Percentiles rank a stretch among this genome's conserved stretches.
phyloP scores from a whole-genome alignment of 768 basidiomycete genomes.

The Mycena sanguinolenta region DNA sequence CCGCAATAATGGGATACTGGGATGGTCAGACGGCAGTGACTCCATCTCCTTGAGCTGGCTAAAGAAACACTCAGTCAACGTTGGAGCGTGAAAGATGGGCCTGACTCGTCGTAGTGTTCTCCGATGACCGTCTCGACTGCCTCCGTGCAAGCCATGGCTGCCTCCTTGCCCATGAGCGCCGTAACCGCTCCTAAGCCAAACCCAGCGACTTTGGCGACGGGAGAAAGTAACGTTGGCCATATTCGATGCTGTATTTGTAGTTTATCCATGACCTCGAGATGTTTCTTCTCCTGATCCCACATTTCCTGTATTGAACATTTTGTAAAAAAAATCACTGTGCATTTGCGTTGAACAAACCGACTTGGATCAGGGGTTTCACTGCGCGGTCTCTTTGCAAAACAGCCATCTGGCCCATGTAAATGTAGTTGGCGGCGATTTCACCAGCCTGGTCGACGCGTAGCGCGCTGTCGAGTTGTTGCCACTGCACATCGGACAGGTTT shows the following conservation, averaged over 20 bases:
- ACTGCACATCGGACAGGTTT: constrained; percentile 63
- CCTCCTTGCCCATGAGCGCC: constrained; percentile 90
- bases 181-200: constrained; percentile 89
- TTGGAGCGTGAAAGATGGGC: neutral
- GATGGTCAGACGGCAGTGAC: constrained; percentile 72
- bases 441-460: constrained; percentile 96
- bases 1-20: constrained; percentile 81
- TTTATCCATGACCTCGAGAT: constrained; percentile 88
- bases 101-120: constrained; percentile 98
- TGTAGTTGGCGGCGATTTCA: constrained; percentile 96
- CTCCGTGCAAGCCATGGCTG: constrained; percentile 98
- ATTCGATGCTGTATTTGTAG: constrained; percentile 86
- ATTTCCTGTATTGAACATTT: constrained; percentile 79
- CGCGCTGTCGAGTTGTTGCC: constrained; percentile 69
- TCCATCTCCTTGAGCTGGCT: constrained; percentile 89
- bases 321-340: neutral
- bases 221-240: constrained; percentile 86
- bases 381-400: constrained; percentile 73
- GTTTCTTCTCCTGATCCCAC: constrained; percentile 98
- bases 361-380: constrained; percentile 81
- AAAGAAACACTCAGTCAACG: constrained; percentile 29
- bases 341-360: constrained; percentile 46
- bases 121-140: constrained; percentile 98
- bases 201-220: constrained; percentile 88
- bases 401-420: constrained; percentile 89